Conservation (phyloP, 192 early-diverging fungal species). For the Kappamyces sp. region DNA sequence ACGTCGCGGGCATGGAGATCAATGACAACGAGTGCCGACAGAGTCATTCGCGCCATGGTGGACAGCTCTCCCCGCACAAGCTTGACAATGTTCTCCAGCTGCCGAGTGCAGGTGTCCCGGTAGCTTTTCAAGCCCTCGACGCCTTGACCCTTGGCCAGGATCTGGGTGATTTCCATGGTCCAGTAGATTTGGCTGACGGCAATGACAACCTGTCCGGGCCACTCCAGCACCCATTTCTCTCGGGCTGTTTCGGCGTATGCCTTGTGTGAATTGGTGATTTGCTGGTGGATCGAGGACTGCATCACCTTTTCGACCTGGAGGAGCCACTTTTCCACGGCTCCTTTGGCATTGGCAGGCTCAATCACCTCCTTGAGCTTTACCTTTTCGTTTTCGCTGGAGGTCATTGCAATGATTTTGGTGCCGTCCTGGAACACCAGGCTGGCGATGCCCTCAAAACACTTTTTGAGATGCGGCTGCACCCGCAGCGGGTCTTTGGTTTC, state of each 20-base stretch:
- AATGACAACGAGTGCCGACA: conserved; percentile 55
- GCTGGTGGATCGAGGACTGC: conserved; percentile 52
- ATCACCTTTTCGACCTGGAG: conserved; percentile 57
- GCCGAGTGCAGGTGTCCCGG: conserved; percentile 42
- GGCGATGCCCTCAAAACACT: conserved; percentile 57
- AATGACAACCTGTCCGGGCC: conserved; percentile 55
- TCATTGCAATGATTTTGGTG: conserved; percentile 56
- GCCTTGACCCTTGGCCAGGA: conserved; percentile 34
- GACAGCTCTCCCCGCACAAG: conserved; percentile 55
- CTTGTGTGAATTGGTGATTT: conserved; percentile 43
- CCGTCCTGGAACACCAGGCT: conserved; percentile 52
- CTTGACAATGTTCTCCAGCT: conserved; percentile 48
- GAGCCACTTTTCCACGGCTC: conserved; percentile 57
- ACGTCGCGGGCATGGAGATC: conserved; percentile 58
- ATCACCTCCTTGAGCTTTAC: conserved; percentile 58
- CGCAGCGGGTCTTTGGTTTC: conserved; percentile 55
- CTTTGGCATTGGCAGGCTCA: conserved; percentile 52
- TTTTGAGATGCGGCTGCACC: conserved; percentile 57
- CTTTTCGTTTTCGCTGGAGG: conserved; percentile 52
- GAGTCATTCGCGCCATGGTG: conserved; percentile 49
- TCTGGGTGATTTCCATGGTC: conserved; percentile 53
- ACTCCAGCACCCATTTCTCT: conserved; percentile 52
- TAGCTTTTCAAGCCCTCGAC: conserved; percentile 33
- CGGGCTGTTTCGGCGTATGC: conserved; percentile 47
- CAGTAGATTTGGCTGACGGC: conserved; percentile 57